Base-by-base conservation (phyloP, 768 basidiomycete genomes). In the Boletus patriciae region DNA sequence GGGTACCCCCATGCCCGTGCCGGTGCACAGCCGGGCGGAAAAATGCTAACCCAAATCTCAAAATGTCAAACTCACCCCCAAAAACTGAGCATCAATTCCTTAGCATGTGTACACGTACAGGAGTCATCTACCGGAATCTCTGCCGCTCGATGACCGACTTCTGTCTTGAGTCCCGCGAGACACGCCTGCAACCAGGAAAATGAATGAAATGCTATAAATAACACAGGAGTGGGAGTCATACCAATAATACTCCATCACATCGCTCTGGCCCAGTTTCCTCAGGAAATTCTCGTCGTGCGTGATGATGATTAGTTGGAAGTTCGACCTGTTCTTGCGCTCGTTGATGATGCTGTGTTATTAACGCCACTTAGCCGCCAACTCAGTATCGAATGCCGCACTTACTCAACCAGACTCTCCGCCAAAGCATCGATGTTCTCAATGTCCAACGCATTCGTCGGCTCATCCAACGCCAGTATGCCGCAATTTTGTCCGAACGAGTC, bases 401-500 rank as follows among this genome's bases (percentile, higher is more conserved):
- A 96, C 94, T 95, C 94, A 21, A 95, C 87, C 23, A 99, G 81
- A 62, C 94, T 92, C 23, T 83, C 83, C 5, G 97, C 96, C 18
- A 98, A 79, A 11, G 95, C 94, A 65, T 94, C 90, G 54, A 98
- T 96, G 67, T 98, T 98, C 72, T 98, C 96, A 10, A 86, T 84
- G 66, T 99, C 97, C 46, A 99, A 78, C 29, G 97, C 97, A 59
- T 98, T 98, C 21, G 97, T 98, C 13, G 97, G 97, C 76, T 99
- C 97, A 66, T 99, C 97, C 57, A 99, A 77, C 0, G 97, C 97
- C 25, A 99, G 82, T 61, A 99, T 97, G 19, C 97, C 97, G 72
- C 97, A 98, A 63, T 96, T 97, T 70, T 94, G 92, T 3, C 94
- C 94, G 66, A 99, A 98, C 3, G 94, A 96, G 69, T 99, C 97